Conservation (phyloP, 179 eudicot species). For the Drosera spatulata region DNA sequence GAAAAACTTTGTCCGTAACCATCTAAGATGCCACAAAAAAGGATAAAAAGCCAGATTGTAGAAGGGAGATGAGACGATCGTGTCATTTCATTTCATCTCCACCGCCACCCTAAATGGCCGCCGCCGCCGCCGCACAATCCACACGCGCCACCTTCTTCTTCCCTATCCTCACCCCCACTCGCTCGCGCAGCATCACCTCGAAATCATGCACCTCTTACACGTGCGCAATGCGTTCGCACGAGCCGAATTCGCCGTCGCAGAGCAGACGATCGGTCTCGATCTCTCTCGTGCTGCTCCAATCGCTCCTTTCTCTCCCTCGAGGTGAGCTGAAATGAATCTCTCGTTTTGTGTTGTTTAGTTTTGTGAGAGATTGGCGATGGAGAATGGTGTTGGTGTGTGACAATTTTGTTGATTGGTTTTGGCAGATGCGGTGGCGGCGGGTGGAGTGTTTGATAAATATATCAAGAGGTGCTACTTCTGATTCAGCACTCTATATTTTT, state of each 20-base stretch:
- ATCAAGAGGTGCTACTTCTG: slow-evolving; percentile 40
- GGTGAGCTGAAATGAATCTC: slow-evolving; percentile 1
- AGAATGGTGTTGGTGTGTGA: not conserved
- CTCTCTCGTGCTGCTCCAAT: slow-evolving; percentile 31
- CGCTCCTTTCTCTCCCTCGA: slow-evolving; percentile 23
- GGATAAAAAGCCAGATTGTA: too few relatives aligned
- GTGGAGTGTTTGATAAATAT: slow-evolving; percentile 47
- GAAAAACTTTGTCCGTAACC: too few relatives aligned
- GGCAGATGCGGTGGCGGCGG: slow-evolving; percentile 44
- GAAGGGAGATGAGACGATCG: too few relatives aligned
- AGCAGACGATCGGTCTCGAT: slow-evolving; percentile 36
- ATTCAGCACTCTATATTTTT: not conserved
- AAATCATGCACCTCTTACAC: too few relatives aligned
- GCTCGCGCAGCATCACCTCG: too few relatives aligned
- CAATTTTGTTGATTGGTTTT: not conserved
- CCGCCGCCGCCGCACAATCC: too few relatives aligned
- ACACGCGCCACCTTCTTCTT: too few relatives aligned
- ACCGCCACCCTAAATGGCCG: too few relatives aligned
- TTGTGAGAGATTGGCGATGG: too few relatives aligned
- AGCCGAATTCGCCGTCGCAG: slow-evolving; percentile 4
- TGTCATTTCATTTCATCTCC: too few relatives aligned
- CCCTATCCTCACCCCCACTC: too few relatives aligned
- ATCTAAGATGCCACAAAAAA: too few relatives aligned
- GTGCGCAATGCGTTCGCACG: not conserved
- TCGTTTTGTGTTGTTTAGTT: not conserved